phyloP scores from a whole-genome alignment of 2,329 filamentous ascomycete species.

The Lachnellula cervina region DNA sequence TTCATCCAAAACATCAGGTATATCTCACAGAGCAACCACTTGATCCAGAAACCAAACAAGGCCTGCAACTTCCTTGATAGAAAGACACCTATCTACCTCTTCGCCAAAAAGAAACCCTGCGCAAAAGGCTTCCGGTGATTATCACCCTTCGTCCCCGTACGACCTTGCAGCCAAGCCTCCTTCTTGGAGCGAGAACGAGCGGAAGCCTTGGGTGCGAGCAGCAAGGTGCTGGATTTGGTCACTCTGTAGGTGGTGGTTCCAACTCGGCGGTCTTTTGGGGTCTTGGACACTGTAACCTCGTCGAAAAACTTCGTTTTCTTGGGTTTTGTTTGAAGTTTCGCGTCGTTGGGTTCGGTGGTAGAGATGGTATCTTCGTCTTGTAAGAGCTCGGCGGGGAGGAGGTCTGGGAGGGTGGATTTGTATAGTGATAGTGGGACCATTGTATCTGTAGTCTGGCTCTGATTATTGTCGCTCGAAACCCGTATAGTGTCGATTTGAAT shows the following conservation, averaged over 20 bases:
- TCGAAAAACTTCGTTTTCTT: slow-evolving; percentile 28
- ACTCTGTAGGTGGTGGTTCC: slow-evolving; percentile 30
- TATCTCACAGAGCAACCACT: background rate
- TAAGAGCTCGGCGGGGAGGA: slow-evolving; percentile 28
- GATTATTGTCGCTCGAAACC: background rate
- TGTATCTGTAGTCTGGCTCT: background rate
- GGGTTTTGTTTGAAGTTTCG: slow-evolving; percentile 1
- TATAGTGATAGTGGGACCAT: background rate
- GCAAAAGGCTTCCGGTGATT: slow-evolving; percentile 21
- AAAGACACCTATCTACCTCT: slow-evolving; percentile 8
- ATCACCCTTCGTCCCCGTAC: slow-evolving; percentile 14
- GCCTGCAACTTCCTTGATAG: background rate
- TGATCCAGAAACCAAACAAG: background rate
- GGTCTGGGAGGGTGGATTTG: slow-evolving; percentile 20
- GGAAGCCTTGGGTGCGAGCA: slow-evolving; percentile 27
- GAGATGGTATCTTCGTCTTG: slow-evolving; percentile 21
- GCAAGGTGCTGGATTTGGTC: slow-evolving; percentile 12
- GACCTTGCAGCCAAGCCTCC: slow-evolving; percentile 28
- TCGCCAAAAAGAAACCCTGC: slow-evolving; percentile 22
- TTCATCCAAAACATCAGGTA: background rate
- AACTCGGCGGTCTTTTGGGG: slow-evolving; percentile 25
- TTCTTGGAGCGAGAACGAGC: slow-evolving; percentile 22
- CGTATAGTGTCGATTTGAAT: background rate
- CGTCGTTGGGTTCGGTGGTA: background rate
- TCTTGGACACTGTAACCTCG: slow-evolving; percentile 18